A percentile compares a stretch with the other conserved stretches of the same genome.
phyloP scores from a whole-genome alignment of 805 yeast species.

The Lipomyces anomalus region DNA sequence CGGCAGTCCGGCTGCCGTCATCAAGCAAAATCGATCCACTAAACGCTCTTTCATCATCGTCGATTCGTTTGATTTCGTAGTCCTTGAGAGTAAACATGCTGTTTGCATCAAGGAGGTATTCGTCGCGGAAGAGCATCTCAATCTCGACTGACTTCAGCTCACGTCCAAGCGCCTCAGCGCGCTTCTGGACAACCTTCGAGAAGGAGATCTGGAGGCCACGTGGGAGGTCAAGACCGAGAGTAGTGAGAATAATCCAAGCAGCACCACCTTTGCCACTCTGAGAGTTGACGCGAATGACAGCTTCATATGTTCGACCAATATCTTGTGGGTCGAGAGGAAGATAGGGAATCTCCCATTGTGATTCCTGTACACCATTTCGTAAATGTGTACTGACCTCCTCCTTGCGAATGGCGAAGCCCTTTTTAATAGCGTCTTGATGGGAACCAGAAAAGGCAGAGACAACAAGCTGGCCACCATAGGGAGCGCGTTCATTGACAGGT shows the following conservation, averaged over 20 bases:
- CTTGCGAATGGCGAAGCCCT: constrained; percentile 57
- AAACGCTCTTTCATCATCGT: constrained; percentile 42
- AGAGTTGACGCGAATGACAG: constrained; percentile 83
- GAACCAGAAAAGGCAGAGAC: constrained; percentile 81
- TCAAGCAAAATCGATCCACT: constrained; percentile 47
- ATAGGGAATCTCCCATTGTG: constrained; percentile 69
- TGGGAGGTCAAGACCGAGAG: constrained; percentile 73
- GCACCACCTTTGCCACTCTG: constrained; percentile 89
- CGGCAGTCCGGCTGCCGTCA: constrained; percentile 35
- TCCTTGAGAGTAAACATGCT: constrained; percentile 38
- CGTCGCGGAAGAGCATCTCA: constrained; percentile 55
- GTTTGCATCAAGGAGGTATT: constrained; percentile 46
- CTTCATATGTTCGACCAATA: constrained; percentile 84
- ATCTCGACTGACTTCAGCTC: constrained; percentile 65
- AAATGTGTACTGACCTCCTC: constrained; percentile 29
- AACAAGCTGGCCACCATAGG: constrained; percentile 76
- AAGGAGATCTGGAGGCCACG: constrained; percentile 73
- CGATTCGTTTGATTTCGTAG: constrained; percentile 43
- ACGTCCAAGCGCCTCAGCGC: constrained; percentile 65
- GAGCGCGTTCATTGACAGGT: constrained; percentile 72
- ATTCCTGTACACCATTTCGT: constrained; percentile 25
- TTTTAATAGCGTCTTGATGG: constrained; percentile 86
- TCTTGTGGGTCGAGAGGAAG: constrained; percentile 80
- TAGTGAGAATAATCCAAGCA: constrained; percentile 76
- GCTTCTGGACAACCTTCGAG: constrained; percentile 61